phyloP scores from a whole-genome alignment of 805 yeast genomes.

The Saturnispora sekii region DNA sequence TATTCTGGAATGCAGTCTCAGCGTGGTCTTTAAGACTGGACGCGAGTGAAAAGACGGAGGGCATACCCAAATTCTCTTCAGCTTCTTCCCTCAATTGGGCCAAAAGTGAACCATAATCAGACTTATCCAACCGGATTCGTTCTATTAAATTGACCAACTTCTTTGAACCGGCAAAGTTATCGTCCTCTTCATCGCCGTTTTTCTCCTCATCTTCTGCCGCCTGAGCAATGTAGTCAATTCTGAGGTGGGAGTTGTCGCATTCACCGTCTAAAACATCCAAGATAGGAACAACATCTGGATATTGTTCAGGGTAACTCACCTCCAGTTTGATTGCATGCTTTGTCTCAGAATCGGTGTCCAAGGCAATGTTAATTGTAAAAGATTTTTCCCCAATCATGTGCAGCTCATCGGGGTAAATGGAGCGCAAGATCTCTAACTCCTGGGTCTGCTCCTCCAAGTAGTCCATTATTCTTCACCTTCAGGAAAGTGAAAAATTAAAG shows the following conservation, averaged over 20 bases:
- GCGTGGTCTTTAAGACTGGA: constrained; percentile 74
- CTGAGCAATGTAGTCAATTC: constrained; percentile 14
- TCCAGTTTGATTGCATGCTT: constrained; percentile 45
- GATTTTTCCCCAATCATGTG: constrained; percentile 28
- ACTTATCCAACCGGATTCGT: constrained; percentile 41
- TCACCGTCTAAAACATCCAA: constrained; percentile 28
- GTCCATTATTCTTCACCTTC: constrained; percentile 7
- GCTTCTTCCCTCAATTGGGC: constrained; percentile 47
- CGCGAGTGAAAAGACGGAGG: constrained; percentile 76
- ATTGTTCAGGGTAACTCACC: constrained; percentile 66
- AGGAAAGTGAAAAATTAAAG: no score
- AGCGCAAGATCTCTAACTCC: constrained; percentile 81
- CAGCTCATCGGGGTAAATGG: constrained; percentile 91
- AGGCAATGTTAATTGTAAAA: constrained; percentile 47
- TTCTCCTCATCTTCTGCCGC: constrained; percentile 33
- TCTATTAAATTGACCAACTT: constrained; percentile 48
- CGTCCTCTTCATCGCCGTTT: constrained; percentile 39
- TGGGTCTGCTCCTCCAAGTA: constrained; percentile 73
- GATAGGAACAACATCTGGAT: constrained; percentile 74
- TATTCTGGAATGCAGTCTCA: constrained; percentile 55
- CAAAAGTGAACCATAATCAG: constrained; percentile 35
- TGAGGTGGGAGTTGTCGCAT: constrained; percentile 16
- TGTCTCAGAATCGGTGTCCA: constrained; percentile 61
- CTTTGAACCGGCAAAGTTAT: constrained; percentile 26
- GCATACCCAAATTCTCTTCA: constrained; percentile 77